Conservation (phyloP, 1,139 yeast genomes). For the Geotrichum cucujoidarum region DNA sequence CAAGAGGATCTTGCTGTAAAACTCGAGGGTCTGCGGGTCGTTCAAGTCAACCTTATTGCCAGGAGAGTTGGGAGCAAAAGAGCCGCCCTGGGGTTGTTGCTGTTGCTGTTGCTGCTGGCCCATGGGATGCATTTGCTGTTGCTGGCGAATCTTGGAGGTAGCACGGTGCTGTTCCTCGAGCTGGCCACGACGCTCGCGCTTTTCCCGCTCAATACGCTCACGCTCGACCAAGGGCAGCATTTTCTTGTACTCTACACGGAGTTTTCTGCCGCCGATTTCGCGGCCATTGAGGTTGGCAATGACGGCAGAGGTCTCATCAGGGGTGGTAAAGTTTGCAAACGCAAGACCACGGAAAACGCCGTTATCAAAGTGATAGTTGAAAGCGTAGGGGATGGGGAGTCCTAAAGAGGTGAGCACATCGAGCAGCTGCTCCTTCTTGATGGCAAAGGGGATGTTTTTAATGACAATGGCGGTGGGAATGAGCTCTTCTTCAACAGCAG, state of each 20-base stretch:
- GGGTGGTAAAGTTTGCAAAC: conserved; percentile 92
- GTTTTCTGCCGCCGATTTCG: conserved; percentile 92
- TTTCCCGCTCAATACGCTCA: conserved; percentile 92
- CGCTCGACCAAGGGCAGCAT: conserved; percentile 93
- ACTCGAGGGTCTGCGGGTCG: conserved; percentile 83
- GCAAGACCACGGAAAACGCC: conserved; percentile 98
- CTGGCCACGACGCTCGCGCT: conserved; percentile 91
- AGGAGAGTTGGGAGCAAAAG: conserved; percentile 20
- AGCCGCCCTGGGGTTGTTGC: neutral
- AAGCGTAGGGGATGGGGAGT: conserved; percentile 93
- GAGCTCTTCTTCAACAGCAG: conserved; percentile 59
- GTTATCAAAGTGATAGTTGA: conserved; percentile 95
- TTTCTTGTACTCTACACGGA: conserved; percentile 93
- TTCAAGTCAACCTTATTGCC: conserved; percentile 62
- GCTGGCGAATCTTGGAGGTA: conserved; percentile 18
- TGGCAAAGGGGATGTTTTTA: conserved; percentile 95
- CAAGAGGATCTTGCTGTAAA: conserved; percentile 73
- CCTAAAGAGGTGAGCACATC: conserved; percentile 88
- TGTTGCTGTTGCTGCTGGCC: neutral
- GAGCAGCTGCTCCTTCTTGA: conserved; percentile 89
- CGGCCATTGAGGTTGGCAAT: conserved; percentile 81
- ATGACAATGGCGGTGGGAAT: conserved; percentile 98
- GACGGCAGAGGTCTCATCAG: conserved; percentile 88
- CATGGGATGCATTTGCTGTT: conserved; percentile 12
- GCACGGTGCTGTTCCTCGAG: conserved; percentile 87